Evolutionary conservation across 1,284 basidiomycete genomes (phyloP), one percentile per base, ranked within the genome.

Genomic region (Vanrija sp.): DNA sequence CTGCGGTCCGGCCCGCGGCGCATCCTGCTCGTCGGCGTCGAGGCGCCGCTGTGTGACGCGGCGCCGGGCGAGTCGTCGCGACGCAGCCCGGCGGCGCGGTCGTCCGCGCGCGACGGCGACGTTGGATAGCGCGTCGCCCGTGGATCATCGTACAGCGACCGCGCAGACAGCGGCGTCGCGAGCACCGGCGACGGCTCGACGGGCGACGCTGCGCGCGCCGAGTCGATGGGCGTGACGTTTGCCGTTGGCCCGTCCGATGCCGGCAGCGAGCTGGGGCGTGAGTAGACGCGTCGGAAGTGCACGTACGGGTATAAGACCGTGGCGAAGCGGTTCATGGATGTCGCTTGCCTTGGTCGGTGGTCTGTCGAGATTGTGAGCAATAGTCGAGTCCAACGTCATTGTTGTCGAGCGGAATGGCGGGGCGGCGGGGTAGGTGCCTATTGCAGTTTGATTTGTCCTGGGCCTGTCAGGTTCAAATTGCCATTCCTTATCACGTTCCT

Each of bases 81-180:
- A 1, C 34, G 46, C n/a, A 44, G 39, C 28, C 9, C 16, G 7
- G 38, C 38, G 6, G 43, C 23, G 5, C n/a, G 38, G 44, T 43
- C n/a, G 28, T 43, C 3, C 19, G 28, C 19, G 44, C 43, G 49
- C 28, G 29, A 15, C 15, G 51, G 51, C 9, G 54, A 48, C 34
- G 63, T 25, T 21, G 45, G 51, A 49, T 63, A 62, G 45, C 62
- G 63, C 23, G 62, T 64, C 18, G 57, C 46, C 9, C 72, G 61
- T 10, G 72, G 72, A 58, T 74, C 72, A 55, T 74, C 66, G 55
- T 74, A 74, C 29, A 72, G 63, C 19, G 57, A 48, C 39, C 44
- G 43, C 49, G 43, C 12, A 2, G 46, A 40, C 25, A 28, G 44
- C 46, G 25, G 43, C 45, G 43, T 52, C 46, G 47, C 3, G 25